A percentile compares a stretch with the other conserved stretches of the same genome.
These are phyloP conservation scores for Bothriochloa decipiens DNA, from an alignment of 176 grass and related monocot species.

Conservation along the genomic window DNA sequence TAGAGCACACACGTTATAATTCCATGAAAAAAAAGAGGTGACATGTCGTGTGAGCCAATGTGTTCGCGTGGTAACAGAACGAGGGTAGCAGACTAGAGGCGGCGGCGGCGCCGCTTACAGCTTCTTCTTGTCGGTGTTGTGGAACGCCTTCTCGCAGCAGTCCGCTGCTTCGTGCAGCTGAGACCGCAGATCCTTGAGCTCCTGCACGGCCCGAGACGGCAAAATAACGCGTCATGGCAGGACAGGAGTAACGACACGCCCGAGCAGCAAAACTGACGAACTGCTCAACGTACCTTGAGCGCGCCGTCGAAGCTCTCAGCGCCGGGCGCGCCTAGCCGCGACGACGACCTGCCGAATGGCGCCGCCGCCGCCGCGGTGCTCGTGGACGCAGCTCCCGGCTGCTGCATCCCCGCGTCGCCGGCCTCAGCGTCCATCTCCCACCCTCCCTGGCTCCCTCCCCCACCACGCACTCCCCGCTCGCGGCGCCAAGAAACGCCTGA, in stretches of 20 bases:
- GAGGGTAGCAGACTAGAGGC: background rate
- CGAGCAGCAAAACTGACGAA: background rate
- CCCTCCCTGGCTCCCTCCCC: background rate
- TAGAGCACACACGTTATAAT: background rate
- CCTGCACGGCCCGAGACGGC: constrained; percentile 40
- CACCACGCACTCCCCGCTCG: too few relatives aligned
- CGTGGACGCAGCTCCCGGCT: background rate
- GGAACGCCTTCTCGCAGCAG: constrained; percentile 82
- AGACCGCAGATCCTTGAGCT: constrained; percentile 79
- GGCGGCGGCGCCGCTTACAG: constrained; percentile 47
- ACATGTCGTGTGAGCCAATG: background rate
- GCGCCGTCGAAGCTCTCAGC: constrained; percentile 54
- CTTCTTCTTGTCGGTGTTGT: constrained; percentile 54
- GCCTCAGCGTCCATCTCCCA: constrained; percentile 7
- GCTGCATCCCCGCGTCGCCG: background rate
- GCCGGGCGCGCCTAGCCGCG: constrained; percentile 16
- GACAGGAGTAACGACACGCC: too few relatives aligned
- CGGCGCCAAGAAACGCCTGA: constrained; percentile 11
- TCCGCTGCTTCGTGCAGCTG: constrained; percentile 83
- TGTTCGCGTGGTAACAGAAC: background rate
- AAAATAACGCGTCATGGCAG: background rate
- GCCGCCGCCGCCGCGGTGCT: constrained; percentile 7
- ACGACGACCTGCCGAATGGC: constrained; percentile 39
- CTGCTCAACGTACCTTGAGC: constrained; percentile 36
- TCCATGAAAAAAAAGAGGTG: background rate